A percentile compares a stretch with the other conserved stretches of the same genome.
Evolutionary conservation across 257 asterid genomes (phyloP).

Genomic region (Gentiana straminea): DNA sequence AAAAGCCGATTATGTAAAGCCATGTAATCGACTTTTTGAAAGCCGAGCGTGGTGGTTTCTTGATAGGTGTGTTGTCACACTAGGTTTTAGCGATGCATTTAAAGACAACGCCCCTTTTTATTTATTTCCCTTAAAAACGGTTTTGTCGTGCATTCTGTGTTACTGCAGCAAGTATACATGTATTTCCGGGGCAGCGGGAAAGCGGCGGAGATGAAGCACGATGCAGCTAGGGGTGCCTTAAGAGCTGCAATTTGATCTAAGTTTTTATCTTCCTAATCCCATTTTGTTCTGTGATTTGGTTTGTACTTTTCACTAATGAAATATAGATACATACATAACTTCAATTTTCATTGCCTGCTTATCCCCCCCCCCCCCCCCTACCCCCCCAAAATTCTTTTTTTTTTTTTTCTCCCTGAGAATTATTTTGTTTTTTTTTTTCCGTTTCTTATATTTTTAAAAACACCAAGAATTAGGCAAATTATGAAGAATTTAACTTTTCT

Average conservation of each 20-base stretch:
- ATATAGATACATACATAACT: background rate
- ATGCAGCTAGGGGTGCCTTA: slow-evolving; percentile 42
- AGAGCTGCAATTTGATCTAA: slow-evolving; percentile 27
- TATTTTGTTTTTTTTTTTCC: background rate
- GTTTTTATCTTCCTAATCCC: background rate
- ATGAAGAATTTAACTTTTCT: background rate
- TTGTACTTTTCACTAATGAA: background rate
- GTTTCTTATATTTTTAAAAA: too few relatives aligned
- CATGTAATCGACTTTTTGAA: too few relatives aligned
- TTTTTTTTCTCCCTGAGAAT: background rate
- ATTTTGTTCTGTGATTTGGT: background rate
- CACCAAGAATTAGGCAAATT: background rate
- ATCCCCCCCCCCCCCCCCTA: too few relatives aligned
- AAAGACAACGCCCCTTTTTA: too few relatives aligned
- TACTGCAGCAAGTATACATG: slow-evolving; percentile 48
- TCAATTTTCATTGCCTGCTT: background rate
- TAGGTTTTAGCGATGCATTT: too few relatives aligned
- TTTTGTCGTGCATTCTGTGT: too few relatives aligned
- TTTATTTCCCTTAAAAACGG: too few relatives aligned
- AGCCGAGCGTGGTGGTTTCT: too few relatives aligned
- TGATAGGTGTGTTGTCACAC: too few relatives aligned
- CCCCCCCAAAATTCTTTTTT: background rate
- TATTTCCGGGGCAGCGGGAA: slow-evolving; percentile 51
- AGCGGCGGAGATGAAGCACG: slow-evolving; percentile 44
- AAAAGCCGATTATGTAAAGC: too few relatives aligned